Evolutionary conservation across 768 basidiomycete genomes (phyloP), one percentile per base, ranked within the genome.

Genomic region (Peribolospora baueri): DNA sequence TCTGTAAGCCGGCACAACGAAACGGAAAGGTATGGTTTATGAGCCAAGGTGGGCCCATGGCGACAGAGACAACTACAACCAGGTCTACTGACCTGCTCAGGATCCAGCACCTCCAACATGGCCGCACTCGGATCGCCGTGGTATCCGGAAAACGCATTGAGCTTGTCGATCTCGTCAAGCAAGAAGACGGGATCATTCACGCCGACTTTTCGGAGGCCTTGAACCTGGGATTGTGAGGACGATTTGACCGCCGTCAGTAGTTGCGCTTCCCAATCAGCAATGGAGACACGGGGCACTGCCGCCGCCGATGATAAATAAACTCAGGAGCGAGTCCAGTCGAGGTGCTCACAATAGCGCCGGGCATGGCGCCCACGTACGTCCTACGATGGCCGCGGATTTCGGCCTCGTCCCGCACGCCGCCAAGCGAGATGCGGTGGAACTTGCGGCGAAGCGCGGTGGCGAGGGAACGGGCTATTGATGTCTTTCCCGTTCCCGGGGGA

Each of bases 91-190:
- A 25, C 25, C 25, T 25, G 25, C 64, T 90, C 86, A 0, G 86
- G 86, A 64, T 93, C 88, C 48, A 93, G 72, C 0, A 90, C 86
- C 63, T 95, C 88, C 4, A 95, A 69, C 57, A 95, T 67, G 0
- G 88, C 88, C 45, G 90, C 90, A 3, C 76, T 78, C 10, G 88
- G 88, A 65, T 91, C 87, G 0, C 88, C 88, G 61, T 91, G 87
- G 68, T 80, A 82, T 63, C 82, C 86, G 8, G 58, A 61, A 11
- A 53, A 58, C n/a, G 58, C 58, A 52, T 65, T 64, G 54, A 86
- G 75, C 68, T 93, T 93, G 69, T 93, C 90, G 48, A 93, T 78
- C 66, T 93, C 90, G 63, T 93, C 90, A 68, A 90, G 70, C 41
- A 95, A 68, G 53, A 91, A 70, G 4, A 95, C 82, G 9, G 79